Evolutionary conservation across 1,284 basidiomycete species (phyloP), one percentile per base, ranked within the genome.

Genomic region (Trametes sp.): DNA sequence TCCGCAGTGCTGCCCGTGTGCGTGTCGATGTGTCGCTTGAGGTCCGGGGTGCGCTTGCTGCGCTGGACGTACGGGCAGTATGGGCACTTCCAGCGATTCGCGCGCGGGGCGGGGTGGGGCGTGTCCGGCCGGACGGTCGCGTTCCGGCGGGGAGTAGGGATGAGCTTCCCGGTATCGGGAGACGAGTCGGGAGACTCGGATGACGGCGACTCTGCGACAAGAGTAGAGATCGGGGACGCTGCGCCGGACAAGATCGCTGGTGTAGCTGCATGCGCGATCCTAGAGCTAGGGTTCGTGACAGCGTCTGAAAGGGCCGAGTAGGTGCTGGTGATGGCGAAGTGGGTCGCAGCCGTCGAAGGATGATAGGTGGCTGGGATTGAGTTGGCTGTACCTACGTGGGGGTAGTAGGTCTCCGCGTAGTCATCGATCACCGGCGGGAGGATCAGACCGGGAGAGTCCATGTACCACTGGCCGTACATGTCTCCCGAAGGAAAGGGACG

Each of bases 21-120:
- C 0, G 84, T 84, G 38, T 72, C 74, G 42, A 86, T 69, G 69
- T 87, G 85, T 21, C 86, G 80, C 69, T 78, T 79, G 67, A 83
- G 82, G 63, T 87, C 85, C 9, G 84, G 84, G 28, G 78, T 70
- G 31, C 84, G 81, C 48, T 74, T 74, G 71, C 80, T 82, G 33
- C 61, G 67, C 66, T 77, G 77, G 48, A 70, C 44, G 36, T 50
- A 63, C 4, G 38, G 0, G 54, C 63, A 65, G 52, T 46, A 42
- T 11, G 52, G 56, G 41, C 61, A 63, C 26, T 21, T 36, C 41
- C 56, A 42, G 11, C 13, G 10, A 36, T 42, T 31, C 31, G n/a
- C n/a, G n/a, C n/a, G 44, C 0, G 36, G 13, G 24, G 9, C 14
- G 23, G 24, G 16, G n/a, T 4, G 24, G 23, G 13, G 36, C 1